These are phyloP conservation scores for Fusarium miscanthi DNA, from an alignment of 2,329 filamentous ascomycete species.

Conservation along the genomic window DNA sequence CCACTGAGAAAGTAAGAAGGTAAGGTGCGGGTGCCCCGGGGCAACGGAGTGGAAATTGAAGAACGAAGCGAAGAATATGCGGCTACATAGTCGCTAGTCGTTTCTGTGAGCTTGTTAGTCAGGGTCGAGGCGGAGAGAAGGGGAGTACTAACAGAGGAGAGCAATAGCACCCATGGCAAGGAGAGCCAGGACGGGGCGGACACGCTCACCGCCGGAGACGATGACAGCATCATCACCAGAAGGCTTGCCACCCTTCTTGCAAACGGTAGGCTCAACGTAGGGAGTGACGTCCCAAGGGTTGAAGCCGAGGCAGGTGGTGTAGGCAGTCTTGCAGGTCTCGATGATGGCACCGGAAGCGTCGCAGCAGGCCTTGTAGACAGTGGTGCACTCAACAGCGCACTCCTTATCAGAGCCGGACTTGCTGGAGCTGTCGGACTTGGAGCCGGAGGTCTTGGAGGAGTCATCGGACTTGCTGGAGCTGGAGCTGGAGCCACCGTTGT, in stretches of 20 bases:
- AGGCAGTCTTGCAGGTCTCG: slow-evolving; percentile 24
- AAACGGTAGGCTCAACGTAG: slow-evolving; percentile 32
- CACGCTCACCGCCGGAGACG: slow-evolving; percentile 22
- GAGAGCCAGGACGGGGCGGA: slow-evolving; percentile 33
- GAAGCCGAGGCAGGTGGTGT: slow-evolving; percentile 32
- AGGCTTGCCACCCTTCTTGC: slow-evolving; percentile 21
- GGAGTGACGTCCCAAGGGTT: slow-evolving; percentile 22
- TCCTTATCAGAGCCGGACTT: slow-evolving; percentile 17
- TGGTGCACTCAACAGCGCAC: slow-evolving; percentile 19
- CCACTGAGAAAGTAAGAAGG: slow-evolving; percentile 28
- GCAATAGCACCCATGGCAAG: slow-evolving; percentile 27
- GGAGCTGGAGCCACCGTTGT: not conserved
- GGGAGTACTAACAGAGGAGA: slow-evolving; percentile 26
- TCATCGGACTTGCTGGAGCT: not conserved
- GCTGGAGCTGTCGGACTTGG: not conserved
- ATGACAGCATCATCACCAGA: slow-evolving; percentile 28
- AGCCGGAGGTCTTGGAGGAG: not conserved
- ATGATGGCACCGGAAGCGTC: slow-evolving; percentile 24
- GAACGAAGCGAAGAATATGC: slow-evolving; percentile 15
- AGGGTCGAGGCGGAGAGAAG: accelerated
- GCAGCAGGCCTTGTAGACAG: slow-evolving; percentile 29
- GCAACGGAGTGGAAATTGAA: slow-evolving; percentile 22
- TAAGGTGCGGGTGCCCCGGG: not conserved
- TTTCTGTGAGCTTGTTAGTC: slow-evolving; percentile 18
- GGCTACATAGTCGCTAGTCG: not conserved